Evolutionary conservation across 352 stramenopile species (phyloP).

Genomic region (Hyaloperonospora arabidopsidis): DNA sequence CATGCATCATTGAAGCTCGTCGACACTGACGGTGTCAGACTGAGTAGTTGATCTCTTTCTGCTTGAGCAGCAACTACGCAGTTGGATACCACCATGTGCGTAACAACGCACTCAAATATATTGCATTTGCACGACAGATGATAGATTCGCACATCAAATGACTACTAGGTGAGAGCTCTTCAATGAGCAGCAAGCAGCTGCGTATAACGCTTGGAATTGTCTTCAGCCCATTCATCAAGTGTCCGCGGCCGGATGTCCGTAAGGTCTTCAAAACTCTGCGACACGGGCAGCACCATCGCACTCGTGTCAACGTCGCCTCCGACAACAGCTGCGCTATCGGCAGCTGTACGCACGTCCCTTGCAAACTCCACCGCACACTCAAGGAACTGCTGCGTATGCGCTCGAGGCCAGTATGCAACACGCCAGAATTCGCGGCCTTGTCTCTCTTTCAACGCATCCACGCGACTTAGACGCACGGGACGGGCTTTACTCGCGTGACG

Average conservation of each 20-base stretch:
- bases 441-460: slow-evolving; percentile 38
- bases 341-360: slow-evolving; percentile 23
- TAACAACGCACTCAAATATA: too few relatives aligned
- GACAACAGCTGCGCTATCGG: slow-evolving; percentile 11
- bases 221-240: slow-evolving; percentile 45
- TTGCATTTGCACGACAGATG: too few relatives aligned
- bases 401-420: slow-evolving; percentile 46
- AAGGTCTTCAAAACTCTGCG: slow-evolving; percentile 53
- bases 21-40: too few relatives aligned
- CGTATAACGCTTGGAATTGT: slow-evolving; percentile 43
- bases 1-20: too few relatives aligned
- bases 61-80: too few relatives aligned
- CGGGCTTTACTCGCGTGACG: slow-evolving; percentile 30
- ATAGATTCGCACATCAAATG: neutral
- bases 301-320: slow-evolving; percentile 16
- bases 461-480: slow-evolving; percentile 30
- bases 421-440: slow-evolving; percentile 42
- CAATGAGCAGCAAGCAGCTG: slow-evolving; percentile 26
- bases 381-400: slow-evolving; percentile 38
- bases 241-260: slow-evolving; percentile 44
- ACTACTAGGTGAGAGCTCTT: neutral
- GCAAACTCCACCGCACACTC: slow-evolving; percentile 42
- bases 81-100: too few relatives aligned
- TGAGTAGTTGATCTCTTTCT: too few relatives aligned
- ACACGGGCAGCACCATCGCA: slow-evolving; percentile 25